Percentiles rank a stretch among this genome's conserved stretches.
phyloP scores from a whole-genome alignment of 2,329 filamentous ascomycete genomes.

The Huntiella moniliformis region DNA sequence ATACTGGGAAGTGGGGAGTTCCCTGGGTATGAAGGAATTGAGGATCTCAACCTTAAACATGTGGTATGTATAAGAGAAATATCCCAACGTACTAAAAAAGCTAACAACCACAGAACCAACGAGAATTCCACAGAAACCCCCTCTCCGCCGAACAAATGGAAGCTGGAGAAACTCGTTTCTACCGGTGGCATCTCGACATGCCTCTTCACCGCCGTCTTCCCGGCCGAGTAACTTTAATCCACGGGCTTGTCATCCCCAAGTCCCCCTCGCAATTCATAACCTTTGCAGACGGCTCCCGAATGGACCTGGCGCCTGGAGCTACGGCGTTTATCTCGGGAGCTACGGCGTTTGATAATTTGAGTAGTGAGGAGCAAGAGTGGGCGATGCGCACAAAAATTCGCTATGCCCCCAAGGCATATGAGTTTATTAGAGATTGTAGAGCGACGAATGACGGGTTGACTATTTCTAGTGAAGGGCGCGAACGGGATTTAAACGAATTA shows the following conservation, averaged over 20 bases:
- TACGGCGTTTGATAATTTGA: slow-evolving; percentile 10
- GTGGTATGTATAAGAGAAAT: no score
- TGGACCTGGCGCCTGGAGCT: slow-evolving; percentile 5
- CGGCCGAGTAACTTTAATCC: slow-evolving; percentile 10
- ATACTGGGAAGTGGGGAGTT: slow-evolving; percentile 9
- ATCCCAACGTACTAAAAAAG: background rate
- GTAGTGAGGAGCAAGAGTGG: slow-evolving; percentile 9
- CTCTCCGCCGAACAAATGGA: slow-evolving; percentile 9
- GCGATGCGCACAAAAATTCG: slow-evolving; percentile 9
- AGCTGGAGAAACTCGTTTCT: slow-evolving; percentile 10
- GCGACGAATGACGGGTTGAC: slow-evolving; percentile 9
- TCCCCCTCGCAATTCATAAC: slow-evolving; percentile 3
- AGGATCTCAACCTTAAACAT: slow-evolving; percentile 7
- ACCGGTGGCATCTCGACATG: slow-evolving; percentile 12
- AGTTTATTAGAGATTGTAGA: slow-evolving; percentile 10
- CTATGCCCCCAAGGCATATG: slow-evolving; percentile 9
- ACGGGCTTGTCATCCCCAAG: slow-evolving; percentile 9
- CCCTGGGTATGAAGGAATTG: slow-evolving; percentile 7
- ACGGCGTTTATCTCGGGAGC: slow-evolving; percentile 11
- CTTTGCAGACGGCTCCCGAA: slow-evolving; percentile 6
- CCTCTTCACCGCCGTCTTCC: slow-evolving; percentile 9
- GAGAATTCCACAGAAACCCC: slow-evolving; percentile 9
- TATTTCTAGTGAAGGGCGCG: slow-evolving; percentile 4
- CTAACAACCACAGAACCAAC: slow-evolving; percentile 7
- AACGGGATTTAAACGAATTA: slow-evolving; percentile 3